Percentiles rank a stretch among this genome's conserved stretches.
Conservation (phyloP, 1,139 yeast species). For the Taphrina betulina region DNA sequence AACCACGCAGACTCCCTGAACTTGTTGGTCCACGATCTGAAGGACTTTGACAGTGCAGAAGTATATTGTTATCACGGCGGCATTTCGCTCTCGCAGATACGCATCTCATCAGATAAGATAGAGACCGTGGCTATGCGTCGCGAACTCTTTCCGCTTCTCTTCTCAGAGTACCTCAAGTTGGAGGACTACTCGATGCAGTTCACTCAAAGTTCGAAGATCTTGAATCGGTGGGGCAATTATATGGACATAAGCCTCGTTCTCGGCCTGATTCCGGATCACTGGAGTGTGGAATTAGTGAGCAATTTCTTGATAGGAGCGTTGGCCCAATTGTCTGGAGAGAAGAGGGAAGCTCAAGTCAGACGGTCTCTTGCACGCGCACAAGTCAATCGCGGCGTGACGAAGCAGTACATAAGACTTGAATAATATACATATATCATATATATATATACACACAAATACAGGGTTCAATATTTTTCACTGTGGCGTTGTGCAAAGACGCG, state of each 20-base stretch:
- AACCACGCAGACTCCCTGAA: conserved; percentile 43
- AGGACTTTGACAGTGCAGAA: conserved; percentile 45
- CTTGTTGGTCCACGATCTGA: conserved; percentile 42
- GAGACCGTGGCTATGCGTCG: conserved; percentile 37
- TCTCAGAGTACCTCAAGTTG: conserved; percentile 41
- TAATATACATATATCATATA: neutral
- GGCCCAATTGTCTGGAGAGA: conserved; percentile 36
- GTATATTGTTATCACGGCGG: conserved; percentile 44
- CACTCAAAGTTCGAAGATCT: conserved; percentile 41
- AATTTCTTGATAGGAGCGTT: conserved; percentile 40
- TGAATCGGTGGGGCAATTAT: conserved; percentile 43
- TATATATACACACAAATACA: too few relatives aligned
- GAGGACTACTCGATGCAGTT: conserved; percentile 39
- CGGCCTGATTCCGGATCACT: conserved; percentile 42
- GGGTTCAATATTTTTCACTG: too few relatives aligned
- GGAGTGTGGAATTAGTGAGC: conserved; percentile 45
- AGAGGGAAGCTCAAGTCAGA: conserved; percentile 35
- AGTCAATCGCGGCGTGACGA: neutral
- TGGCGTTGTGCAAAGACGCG: too few relatives aligned
- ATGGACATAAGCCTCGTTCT: conserved; percentile 42
- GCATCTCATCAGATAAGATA: conserved; percentile 6
- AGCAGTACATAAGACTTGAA: neutral
- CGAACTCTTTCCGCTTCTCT: conserved; percentile 42
- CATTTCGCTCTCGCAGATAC: conserved; percentile 28
- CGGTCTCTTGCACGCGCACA: conserved; percentile 22